Evolutionary conservation across 768 basidiomycete species (phyloP), one percentile per base, ranked within the genome.

Genomic region (Dentipellis fragilis): DNA sequence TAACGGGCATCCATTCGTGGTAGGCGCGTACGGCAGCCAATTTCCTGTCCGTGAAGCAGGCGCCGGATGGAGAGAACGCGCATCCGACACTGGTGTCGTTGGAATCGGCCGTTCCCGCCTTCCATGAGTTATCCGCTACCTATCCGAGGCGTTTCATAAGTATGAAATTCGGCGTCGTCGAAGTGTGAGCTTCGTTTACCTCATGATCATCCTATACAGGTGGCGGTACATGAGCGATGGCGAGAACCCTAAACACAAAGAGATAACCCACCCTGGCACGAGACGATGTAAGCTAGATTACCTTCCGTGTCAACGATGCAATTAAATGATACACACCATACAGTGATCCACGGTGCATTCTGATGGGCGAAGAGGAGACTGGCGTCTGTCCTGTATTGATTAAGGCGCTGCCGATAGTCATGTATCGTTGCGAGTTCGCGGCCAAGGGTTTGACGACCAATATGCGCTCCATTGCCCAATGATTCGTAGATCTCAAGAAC

Each of bases 1-100:
- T 73, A 57, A 83, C 79, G 11, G 80, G 80, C 70, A 83, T 74
- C 80, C 80, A 82, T 58, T 81, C 80, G 61, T 82, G 79, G 61
- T 80, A 81, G 0, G 79, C 80, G 34, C 80, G 69, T 22, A 81
- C 75, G 8, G 78, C 81, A 46, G 80, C 79, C 2, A 80, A 65
- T 65, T 83, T 83, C 36, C 81, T 68, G 62, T 82, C 78, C 4
- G 79, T 79, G 67, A 81, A 82, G 61, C 79, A 79, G 11, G 78
- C 78, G 2, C 75, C 78, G 1, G 78, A 78, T 1, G 76, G 65
- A 2, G 79, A 79, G 63, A 78, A 80, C 16, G 69, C 60, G 59
- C 77, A 80, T 42, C 81, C 80, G 2, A 64, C 61, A 8, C 71
- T 54, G 1, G 77, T 77, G 64, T 83, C 79, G 58, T 81, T 83